These are phyloP conservation scores for Venturia effusa DNA, from an alignment of 2,329 filamentous ascomycete genomes.

Conservation along the genomic window DNA sequence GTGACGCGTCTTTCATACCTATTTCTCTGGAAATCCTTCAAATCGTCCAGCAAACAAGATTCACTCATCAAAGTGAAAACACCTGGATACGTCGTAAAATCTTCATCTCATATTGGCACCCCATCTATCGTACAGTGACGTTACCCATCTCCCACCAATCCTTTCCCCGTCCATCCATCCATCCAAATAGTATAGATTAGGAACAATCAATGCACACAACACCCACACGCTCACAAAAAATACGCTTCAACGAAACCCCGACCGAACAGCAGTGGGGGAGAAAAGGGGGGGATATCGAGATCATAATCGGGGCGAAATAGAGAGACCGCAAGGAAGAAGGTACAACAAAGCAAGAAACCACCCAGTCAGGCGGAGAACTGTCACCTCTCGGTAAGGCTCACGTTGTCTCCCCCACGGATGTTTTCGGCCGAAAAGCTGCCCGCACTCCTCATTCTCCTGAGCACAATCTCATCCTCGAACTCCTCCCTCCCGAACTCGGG, in stretches of 20 bases:
- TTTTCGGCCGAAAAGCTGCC: constrained; percentile 6
- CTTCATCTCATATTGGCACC: not conserved
- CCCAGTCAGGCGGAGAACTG: not conserved
- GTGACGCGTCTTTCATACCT: too few relatives aligned
- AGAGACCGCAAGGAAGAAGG: not conserved
- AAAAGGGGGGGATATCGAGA: not conserved
- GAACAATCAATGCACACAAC: not conserved
- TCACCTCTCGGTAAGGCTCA: constrained; percentile 7
- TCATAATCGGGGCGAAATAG: not conserved
- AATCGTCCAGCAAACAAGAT: too few relatives aligned
- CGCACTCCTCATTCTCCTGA: not conserved
- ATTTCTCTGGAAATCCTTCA: too few relatives aligned
- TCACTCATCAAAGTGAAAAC: too few relatives aligned
- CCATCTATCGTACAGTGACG: not conserved
- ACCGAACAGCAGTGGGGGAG: not conserved
- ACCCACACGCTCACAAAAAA: not conserved
- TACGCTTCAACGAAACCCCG: not conserved
- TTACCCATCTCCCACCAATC: too few relatives aligned
- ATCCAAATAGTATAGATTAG: not conserved
- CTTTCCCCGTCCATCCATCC: too few relatives aligned
- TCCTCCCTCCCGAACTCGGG: constrained; percentile 18
- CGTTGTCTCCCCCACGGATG: not conserved
- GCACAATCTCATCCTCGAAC: constrained; percentile 5
- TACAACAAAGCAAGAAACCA: not conserved
- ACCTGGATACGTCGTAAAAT: not conserved